phyloP scores from a whole-genome alignment of 345 rosid genomes.

The Arabis alpina region DNA sequence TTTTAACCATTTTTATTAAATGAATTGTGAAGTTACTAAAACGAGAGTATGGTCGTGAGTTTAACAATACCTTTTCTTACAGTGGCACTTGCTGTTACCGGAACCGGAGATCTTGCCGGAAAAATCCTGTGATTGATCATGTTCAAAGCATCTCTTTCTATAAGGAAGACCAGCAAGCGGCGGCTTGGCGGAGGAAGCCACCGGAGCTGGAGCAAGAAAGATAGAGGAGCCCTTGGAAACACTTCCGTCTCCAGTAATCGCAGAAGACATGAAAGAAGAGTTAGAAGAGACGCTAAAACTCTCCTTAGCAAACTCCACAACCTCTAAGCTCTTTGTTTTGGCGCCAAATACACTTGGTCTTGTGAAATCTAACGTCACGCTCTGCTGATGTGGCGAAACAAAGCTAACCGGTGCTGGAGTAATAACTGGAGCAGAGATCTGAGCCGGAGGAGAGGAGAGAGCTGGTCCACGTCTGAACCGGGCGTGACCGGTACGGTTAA shows the following conservation, averaged over 20 bases:
- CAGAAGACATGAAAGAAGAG: slow-evolving; percentile 86
- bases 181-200: slow-evolving; percentile 66
- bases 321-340: slow-evolving; percentile 43
- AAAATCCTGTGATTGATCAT: slow-evolving; percentile 51
- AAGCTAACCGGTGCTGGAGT: slow-evolving; percentile 43
- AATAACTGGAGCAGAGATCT: slow-evolving; percentile 33
- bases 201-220: slow-evolving; percentile 51
- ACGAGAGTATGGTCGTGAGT: not conserved
- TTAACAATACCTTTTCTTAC: slow-evolving; percentile 77
- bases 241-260: slow-evolving; percentile 91
- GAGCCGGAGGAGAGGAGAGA: slow-evolving; percentile 46
- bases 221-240: slow-evolving; percentile 79
- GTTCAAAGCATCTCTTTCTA: slow-evolving; percentile 73
- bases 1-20: no score
- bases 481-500: slow-evolving; percentile 84
- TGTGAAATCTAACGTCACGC: slow-evolving; percentile 77
- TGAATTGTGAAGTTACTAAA: not conserved
- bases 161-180: slow-evolving; percentile 61
- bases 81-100: slow-evolving; percentile 71
- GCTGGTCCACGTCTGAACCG: slow-evolving; percentile 82
- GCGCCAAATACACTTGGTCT: slow-evolving; percentile 54
- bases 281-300: slow-evolving; percentile 69
- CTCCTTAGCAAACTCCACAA: slow-evolving; percentile 70
- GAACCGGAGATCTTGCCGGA: slow-evolving; percentile 71
- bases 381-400: slow-evolving; percentile 52